Evolutionary conservation across 129 eudicot genomes (phyloP).

Genomic region (Dittrichia graveolens): DNA sequence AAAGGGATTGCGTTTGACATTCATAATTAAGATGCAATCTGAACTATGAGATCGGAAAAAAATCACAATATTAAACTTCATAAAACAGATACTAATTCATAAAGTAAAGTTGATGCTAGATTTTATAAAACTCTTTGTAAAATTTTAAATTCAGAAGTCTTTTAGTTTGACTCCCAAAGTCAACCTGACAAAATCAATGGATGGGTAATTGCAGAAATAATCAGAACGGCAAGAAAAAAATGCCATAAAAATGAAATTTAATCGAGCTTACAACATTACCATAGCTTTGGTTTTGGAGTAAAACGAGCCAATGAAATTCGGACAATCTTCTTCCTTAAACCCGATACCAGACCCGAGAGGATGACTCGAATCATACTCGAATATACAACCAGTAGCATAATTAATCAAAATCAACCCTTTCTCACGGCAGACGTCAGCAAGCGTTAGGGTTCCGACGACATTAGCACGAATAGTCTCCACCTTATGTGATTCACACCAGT

Average conservation of each 20-base stretch:
- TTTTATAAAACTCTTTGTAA: background rate
- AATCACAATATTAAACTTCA: background rate
- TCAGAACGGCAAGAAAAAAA: background rate
- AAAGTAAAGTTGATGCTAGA: background rate
- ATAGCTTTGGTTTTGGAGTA: conserved; percentile 87
- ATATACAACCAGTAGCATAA: conserved; percentile 71
- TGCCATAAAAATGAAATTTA: background rate
- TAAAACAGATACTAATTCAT: background rate
- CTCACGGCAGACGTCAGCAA: conserved; percentile 66
- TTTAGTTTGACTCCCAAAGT: background rate
- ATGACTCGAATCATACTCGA: conserved; percentile 58
- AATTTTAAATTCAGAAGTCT: background rate
- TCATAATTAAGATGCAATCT: background rate
- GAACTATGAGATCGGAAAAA: background rate
- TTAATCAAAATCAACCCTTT: conserved; percentile 53
- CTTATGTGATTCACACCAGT: conserved; percentile 71
- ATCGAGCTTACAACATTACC: conserved; percentile 37
- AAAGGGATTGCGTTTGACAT: background rate
- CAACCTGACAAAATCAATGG: background rate
- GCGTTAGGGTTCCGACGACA: conserved; percentile 63
- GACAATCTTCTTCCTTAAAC: conserved; percentile 72
- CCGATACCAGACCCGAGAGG: conserved; percentile 62
- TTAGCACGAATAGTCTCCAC: conserved; percentile 66
- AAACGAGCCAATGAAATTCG: conserved; percentile 67
- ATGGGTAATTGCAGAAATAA: background rate